Evolutionary conservation across 495 filamentous ascomycete genomes (phyloP).

Genomic region (Apiosordaria backusii): DNA sequence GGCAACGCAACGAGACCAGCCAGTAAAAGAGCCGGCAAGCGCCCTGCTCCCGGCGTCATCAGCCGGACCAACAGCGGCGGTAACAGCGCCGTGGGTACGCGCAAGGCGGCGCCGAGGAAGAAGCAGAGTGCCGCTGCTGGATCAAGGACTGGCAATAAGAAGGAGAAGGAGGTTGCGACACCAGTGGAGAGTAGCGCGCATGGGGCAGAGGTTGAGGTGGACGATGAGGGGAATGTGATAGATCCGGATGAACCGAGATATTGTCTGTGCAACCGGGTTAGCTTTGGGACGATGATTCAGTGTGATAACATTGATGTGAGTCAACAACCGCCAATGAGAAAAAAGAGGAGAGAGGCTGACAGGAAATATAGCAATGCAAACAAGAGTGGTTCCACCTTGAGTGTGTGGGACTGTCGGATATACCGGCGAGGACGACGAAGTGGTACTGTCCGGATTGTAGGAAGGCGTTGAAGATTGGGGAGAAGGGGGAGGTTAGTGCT

Average conservation of each 20-base stretch:
- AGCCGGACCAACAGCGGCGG: conserved; percentile 66
- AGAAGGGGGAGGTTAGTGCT: conserved; percentile 53
- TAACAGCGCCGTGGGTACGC: conserved; percentile 68
- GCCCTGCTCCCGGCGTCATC: conserved; percentile 75
- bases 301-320: conserved; percentile 90
- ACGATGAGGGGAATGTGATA: conserved; percentile 70
- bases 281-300: conserved; percentile 90
- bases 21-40: conserved; percentile 52
- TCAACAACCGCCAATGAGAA: conserved; percentile 14
- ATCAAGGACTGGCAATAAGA: conserved; percentile 37
- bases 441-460: conserved; percentile 95
- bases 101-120: conserved; percentile 73
- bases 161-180: conserved; percentile 21
- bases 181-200: neutral
- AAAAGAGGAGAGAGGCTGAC: neutral
- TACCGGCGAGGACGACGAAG: conserved; percentile 73
- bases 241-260: conserved; percentile 86
- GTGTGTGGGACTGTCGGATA: conserved; percentile 74
- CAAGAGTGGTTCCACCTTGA: conserved; percentile 92
- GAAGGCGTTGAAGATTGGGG: conserved; percentile 59
- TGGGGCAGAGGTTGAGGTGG: conserved; percentile 48
- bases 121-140: conserved; percentile 28
- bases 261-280: conserved; percentile 87
- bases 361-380: conserved; percentile 55
- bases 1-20: conserved; percentile 32